Evolutionary conservation across 169 alveolate species (phyloP).

Genomic region (Plasmodium gallinaceum): DNA sequence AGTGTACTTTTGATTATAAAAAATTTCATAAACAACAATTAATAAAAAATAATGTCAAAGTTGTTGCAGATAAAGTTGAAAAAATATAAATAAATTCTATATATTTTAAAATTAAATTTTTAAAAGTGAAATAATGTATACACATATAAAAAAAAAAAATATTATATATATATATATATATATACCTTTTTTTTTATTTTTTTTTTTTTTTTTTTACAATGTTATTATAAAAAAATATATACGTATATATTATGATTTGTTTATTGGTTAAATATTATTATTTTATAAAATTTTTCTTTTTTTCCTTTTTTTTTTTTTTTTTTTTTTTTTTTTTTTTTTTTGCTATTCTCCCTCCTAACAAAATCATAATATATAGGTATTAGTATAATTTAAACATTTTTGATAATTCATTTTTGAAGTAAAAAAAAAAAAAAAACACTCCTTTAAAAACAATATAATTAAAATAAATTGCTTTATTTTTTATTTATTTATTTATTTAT

Average conservation of each 20-base stretch:
- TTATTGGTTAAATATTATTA: neutral
- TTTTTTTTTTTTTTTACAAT: neutral
- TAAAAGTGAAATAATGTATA: constrained; percentile 10
- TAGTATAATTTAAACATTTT: constrained; percentile 22
- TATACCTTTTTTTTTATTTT: constrained; percentile 1
- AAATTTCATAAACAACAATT: constrained; percentile 90
- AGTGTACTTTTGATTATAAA: constrained; percentile 93
- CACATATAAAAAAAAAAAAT: neutral
- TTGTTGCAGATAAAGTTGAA: constrained; percentile 93
- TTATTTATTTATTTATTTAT: constrained; percentile 2
- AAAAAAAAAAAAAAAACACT: constrained; percentile 22
- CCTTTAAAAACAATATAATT: constrained; percentile 21
- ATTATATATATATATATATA: constrained; percentile 2
- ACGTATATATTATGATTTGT: constrained; percentile 25
- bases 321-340: constrained; percentile 6
- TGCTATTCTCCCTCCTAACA: neutral
- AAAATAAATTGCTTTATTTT: constrained; percentile 20
- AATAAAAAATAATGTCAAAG: constrained; percentile 89
- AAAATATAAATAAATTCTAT: constrained; percentile 83
- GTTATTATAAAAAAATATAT: neutral
- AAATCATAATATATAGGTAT: constrained; percentile 16
- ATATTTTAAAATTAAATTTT: constrained; percentile 60
- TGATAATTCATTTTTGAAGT: constrained; percentile 53
- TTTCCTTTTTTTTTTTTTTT: constrained; percentile 5
- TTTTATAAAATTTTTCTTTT: constrained; percentile 7